These are phyloP conservation scores for Tetradesmus obliquus DNA, from an alignment of 139 green algal species.

Conservation along the genomic window DNA sequence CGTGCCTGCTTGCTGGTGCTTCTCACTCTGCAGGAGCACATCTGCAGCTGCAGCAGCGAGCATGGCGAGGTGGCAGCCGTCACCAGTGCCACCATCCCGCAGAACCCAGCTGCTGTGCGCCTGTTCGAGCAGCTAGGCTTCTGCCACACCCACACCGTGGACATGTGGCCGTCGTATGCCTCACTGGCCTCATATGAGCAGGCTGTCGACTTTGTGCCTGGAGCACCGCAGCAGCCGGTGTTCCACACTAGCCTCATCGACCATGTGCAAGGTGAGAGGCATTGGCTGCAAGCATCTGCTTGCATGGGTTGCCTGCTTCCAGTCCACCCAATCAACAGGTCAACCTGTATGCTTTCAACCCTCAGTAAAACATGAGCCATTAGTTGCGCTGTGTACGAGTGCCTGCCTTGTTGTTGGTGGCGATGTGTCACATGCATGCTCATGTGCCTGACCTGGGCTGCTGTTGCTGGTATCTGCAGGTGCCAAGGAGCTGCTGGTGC, in stretches of 20 bases:
- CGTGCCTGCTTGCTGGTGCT: too few species aligned
- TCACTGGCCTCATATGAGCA: background rate
- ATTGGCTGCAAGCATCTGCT: background rate
- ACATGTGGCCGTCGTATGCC: slow-evolving; percentile 20
- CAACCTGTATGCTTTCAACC: background rate
- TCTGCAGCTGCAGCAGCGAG: background rate
- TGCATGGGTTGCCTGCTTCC: background rate
- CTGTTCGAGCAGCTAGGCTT: slow-evolving; percentile 19
- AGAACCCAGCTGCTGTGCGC: background rate
- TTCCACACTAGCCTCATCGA: background rate
- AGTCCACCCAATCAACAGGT: background rate
- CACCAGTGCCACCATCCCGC: slow-evolving; percentile 4
- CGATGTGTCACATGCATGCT: background rate
- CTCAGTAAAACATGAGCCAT: too few species aligned
- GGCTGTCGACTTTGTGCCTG: background rate
- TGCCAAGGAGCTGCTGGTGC: background rate
- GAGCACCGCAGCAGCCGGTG: background rate
- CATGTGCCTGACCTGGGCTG: background rate
- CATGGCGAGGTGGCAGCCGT: background rate
- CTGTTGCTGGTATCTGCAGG: background rate
- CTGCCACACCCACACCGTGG: background rate
- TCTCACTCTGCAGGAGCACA: background rate
- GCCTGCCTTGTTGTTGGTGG: background rate
- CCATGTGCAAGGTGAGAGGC: background rate
- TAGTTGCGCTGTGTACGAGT: background rate